A percentile compares a stretch with the other conserved stretches of the same genome.
Evolutionary conservation across 768 basidiomycete species (phyloP).

Genomic region (Inosperma sp.): DNA sequence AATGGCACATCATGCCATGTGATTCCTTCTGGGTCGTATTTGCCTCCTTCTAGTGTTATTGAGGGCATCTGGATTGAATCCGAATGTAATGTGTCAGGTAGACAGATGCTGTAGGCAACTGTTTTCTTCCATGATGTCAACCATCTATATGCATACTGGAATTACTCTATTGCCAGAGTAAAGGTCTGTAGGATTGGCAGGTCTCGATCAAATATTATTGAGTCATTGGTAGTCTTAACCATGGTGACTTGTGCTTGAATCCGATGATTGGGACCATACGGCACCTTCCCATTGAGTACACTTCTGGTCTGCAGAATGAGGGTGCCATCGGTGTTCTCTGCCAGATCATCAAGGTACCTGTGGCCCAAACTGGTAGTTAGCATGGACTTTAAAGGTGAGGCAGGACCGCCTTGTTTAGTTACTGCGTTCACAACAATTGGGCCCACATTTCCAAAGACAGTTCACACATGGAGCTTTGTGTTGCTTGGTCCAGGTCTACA

Average conservation of each 20-base stretch:
- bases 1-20: no score
- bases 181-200: neutral
- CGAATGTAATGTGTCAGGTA: no score
- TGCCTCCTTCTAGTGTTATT: no score
- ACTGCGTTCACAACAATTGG: conserved; percentile 22
- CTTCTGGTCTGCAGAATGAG: neutral
- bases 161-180: conserved; percentile 7
- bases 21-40: no score
- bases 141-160: no score
- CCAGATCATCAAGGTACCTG: conserved; percentile 17
- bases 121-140: neutral
- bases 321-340: neutral
- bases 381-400: no score
- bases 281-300: neutral
- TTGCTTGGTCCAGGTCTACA: conserved; percentile 21
- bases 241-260: neutral
- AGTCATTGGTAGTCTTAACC: conserved; percentile 8
- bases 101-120: no score
- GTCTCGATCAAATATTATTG: neutral
- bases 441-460: conserved; percentile 24
- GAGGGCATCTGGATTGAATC: no score
- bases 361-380: conserved; percentile 23
- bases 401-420: conserved; percentile 27
- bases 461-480: conserved; percentile 16
- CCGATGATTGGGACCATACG: neutral